phyloP scores from a whole-genome alignment of 768 basidiomycete genomes.

The Termitomyces eurrhizus region DNA sequence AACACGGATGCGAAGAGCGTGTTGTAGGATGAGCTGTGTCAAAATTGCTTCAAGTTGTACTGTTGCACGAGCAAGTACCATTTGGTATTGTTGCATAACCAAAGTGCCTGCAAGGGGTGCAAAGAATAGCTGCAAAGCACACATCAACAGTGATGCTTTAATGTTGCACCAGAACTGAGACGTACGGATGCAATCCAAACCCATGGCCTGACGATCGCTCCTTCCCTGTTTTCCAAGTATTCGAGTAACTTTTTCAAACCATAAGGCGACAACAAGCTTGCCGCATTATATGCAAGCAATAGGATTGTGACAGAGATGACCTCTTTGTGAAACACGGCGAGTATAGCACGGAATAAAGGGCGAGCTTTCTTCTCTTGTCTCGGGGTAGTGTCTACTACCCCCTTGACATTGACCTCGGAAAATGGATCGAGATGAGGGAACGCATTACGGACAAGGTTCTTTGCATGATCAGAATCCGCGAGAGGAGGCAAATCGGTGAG shows the following conservation, averaged over 20 bases:
- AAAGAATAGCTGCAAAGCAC: slow-evolving; percentile 32
- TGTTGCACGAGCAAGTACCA: slow-evolving; percentile 36
- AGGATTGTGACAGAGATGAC: slow-evolving; percentile 22
- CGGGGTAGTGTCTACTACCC: slow-evolving; percentile 31
- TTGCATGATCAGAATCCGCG: slow-evolving; percentile 52
- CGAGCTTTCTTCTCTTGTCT: slow-evolving; percentile 28
- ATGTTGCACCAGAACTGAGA: slow-evolving; percentile 34
- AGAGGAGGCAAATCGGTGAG: slow-evolving; percentile 55
- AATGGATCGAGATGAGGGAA: slow-evolving; percentile 21
- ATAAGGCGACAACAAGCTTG: slow-evolving; percentile 29
- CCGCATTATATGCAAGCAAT: slow-evolving; percentile 21
- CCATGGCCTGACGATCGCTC: slow-evolving; percentile 53
- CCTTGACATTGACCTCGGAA: slow-evolving; percentile 11
- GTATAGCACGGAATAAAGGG: slow-evolving; percentile 42
- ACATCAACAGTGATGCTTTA: slow-evolving; percentile 39
- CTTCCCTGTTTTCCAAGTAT: slow-evolving; percentile 41
- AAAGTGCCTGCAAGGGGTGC: slow-evolving; percentile 7
- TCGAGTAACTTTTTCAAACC: slow-evolving; percentile 35
- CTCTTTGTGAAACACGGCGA: slow-evolving; percentile 30
- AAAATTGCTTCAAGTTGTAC: slow-evolving; percentile 46
- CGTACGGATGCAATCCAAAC: slow-evolving; percentile 50
- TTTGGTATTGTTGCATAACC: slow-evolving; percentile 14
- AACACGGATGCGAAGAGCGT: slow-evolving; percentile 56
- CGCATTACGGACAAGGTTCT: slow-evolving; percentile 19
- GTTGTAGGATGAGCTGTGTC: slow-evolving; percentile 38